phyloP scores from a whole-genome alignment of 139 green algal genomes.

The Chlorella sp. region DNA sequence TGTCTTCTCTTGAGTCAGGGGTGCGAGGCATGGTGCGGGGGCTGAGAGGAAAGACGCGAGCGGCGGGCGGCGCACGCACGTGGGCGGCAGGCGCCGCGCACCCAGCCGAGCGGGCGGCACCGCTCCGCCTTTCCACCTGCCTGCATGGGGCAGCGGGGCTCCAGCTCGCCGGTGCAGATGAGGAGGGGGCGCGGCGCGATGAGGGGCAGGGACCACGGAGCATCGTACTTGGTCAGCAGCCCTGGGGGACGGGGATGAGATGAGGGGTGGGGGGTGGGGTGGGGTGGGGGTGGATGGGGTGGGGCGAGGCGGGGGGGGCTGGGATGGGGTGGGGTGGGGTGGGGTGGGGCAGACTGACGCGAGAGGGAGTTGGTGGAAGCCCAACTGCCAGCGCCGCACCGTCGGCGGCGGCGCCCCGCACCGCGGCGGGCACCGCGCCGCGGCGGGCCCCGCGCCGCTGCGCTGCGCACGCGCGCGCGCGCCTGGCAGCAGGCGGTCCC shows the following conservation, averaged over 20 bases:
- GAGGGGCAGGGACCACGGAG: conserved; percentile 40
- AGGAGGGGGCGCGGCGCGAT: conserved; percentile 63
- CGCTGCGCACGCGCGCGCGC: not conserved
- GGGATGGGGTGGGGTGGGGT: not conserved
- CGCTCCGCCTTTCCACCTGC: not conserved
- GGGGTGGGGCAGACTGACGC: not conserved
- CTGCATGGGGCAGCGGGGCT: conserved; percentile 50
- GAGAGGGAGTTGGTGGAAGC: not conserved
- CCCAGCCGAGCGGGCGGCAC: not conserved
- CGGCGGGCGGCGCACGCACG: not conserved
- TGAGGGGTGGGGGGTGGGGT: not conserved
- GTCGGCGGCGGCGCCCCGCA: not conserved
- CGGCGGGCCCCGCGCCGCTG: too few relatives aligned
- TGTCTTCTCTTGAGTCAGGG: too few relatives aligned
- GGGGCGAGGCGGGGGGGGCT: not conserved
- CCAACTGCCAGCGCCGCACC: not conserved
- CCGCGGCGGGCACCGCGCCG: not conserved
- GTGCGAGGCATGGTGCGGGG: not conserved
- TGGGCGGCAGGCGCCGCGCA: not conserved
- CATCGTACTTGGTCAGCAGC: conserved; percentile 52
- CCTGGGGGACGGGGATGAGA: conserved; percentile 4
- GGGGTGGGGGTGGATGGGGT: not conserved
- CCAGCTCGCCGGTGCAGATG: conserved; percentile 52
- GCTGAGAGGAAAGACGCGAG: not conserved
- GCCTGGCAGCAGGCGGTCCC: conserved; percentile 32